These are phyloP conservation scores for Nitzschia inconspicua DNA, from an alignment of 108 stramenopile species.

Conservation along the genomic window DNA sequence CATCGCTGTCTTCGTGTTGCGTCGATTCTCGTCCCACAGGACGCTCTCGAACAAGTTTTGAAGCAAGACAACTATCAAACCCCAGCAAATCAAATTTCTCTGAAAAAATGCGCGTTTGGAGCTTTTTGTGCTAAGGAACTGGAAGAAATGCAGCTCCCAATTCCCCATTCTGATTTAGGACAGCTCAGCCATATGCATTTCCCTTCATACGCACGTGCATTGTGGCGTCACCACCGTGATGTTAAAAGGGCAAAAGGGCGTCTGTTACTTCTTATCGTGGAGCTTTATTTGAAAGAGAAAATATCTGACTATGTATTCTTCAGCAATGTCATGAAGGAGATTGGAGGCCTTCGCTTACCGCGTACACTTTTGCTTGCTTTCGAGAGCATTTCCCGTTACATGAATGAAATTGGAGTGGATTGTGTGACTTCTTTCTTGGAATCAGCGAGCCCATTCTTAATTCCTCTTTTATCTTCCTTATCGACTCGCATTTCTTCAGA, in stretches of 20 bases:
- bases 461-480: no score
- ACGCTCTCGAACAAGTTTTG: conserved; percentile 59
- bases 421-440: conserved; percentile 2
- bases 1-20: conserved; percentile 78
- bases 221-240: conserved; percentile 75
- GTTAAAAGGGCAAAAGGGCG: conserved; percentile 53
- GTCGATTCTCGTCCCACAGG: conserved; percentile 75
- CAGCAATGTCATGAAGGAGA: conserved; percentile 43
- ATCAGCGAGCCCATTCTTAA: no score
- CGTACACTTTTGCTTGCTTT: conserved; percentile 62
- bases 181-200: conserved; percentile 78
- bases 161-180: conserved; percentile 76
- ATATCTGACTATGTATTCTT: conserved; percentile 54
- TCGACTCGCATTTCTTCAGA: no score
- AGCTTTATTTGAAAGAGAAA: conserved; percentile 59
- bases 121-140: conserved; percentile 83
- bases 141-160: conserved; percentile 82
- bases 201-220: conserved; percentile 74
- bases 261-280: conserved; percentile 65
- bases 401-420: conserved; percentile 8
- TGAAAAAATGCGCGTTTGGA: conserved; percentile 61
- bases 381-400: conserved; percentile 42
- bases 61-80: conserved; percentile 42
- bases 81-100: conserved; percentile 6
- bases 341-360: conserved; percentile 46